Evolutionary conservation across 805 yeast species (phyloP).

Genomic region (Starmerella scarabaei): DNA sequence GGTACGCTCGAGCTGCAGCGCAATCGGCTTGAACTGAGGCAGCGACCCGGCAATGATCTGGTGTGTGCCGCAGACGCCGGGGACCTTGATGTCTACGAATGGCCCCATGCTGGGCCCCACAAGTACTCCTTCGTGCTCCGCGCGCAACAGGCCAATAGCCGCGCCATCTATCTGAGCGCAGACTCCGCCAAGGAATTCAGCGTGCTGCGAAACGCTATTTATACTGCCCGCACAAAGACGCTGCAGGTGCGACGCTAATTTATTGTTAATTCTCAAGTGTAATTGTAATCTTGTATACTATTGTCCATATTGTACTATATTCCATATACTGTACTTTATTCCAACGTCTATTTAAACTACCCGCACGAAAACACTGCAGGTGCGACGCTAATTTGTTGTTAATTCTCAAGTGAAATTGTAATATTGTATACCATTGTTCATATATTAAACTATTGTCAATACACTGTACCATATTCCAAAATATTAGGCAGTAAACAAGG

Average conservation of each 20-base stretch:
- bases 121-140: slow-evolving; percentile 19
- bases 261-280: background rate
- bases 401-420: background rate
- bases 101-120: slow-evolving; percentile 18
- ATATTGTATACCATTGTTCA: background rate
- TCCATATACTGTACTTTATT: background rate
- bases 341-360: slow-evolving; percentile 24
- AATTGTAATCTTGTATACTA: background rate
- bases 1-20: slow-evolving; percentile 9
- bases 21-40: slow-evolving; percentile 15
- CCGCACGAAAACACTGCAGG: slow-evolving; percentile 15
- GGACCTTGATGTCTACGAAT: slow-evolving; percentile 18
- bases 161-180: slow-evolving; percentile 19
- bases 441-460: too few species aligned
- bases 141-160: slow-evolving; percentile 18
- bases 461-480: too few species aligned
- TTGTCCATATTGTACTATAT: too few species aligned
- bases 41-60: slow-evolving; percentile 17
- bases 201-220: slow-evolving; percentile 23
- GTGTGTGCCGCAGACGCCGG: slow-evolving; percentile 10
- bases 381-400: background rate
- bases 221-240: slow-evolving; percentile 21
- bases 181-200: slow-evolving; percentile 22
- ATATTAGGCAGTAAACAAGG: too few species aligned
- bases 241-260: slow-evolving; percentile 1